These are phyloP conservation scores for Mucor saturninus DNA, from an alignment of 371 early-diverging fungal species.

Conservation along the genomic window DNA sequence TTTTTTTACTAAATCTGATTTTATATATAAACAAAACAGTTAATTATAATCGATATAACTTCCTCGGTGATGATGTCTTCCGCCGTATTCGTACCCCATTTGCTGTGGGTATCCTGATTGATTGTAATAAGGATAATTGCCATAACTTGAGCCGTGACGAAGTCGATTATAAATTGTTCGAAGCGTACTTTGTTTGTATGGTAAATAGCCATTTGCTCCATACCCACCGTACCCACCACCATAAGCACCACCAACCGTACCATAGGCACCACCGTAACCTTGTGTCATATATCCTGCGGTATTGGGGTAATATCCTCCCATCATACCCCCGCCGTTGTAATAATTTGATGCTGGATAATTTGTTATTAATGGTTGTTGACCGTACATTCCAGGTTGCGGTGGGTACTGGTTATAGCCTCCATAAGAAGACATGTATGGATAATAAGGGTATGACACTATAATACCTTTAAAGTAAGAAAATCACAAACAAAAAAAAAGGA, in stretches of 20 bases:
- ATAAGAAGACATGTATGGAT: slow-evolving; percentile 14
- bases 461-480: too few species aligned
- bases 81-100: slow-evolving; percentile 28
- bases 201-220: slow-evolving; percentile 11
- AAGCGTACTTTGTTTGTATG: slow-evolving; percentile 30
- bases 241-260: slow-evolving; percentile 1
- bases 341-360: slow-evolving; percentile 11
- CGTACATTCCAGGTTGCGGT: slow-evolving; percentile 15
- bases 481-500: too few species aligned
- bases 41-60: slow-evolving; percentile 28
- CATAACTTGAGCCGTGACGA: slow-evolving; percentile 30
- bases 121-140: slow-evolving; percentile 6
- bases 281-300: slow-evolving; percentile 4
- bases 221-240: slow-evolving; percentile 14
- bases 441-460: slow-evolving; percentile 21
- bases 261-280: slow-evolving; percentile 6
- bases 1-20: not conserved
- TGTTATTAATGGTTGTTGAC: slow-evolving; percentile 16
- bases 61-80: slow-evolving; percentile 24
- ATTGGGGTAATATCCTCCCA: slow-evolving; percentile 19
- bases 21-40: not conserved
- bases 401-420: slow-evolving; percentile 10
- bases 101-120: slow-evolving; percentile 14
- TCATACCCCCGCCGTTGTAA: slow-evolving; percentile 6
- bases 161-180: slow-evolving; percentile 23